These are phyloP conservation scores for Fraxinus anomala DNA, from an alignment of 257 asterid species.

Conservation along the genomic window DNA sequence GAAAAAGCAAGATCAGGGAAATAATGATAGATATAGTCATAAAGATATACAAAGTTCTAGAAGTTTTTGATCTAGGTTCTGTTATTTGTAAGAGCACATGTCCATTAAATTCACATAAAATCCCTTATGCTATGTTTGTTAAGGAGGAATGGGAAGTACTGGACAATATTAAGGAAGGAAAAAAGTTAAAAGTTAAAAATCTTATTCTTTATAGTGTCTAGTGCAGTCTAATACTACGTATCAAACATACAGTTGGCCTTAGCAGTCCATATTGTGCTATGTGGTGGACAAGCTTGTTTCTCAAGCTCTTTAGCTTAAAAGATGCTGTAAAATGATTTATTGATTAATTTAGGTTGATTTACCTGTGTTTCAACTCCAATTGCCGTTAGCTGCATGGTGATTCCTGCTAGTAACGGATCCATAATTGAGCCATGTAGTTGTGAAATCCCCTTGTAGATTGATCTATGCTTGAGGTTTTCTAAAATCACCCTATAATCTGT, in stretches of 20 bases:
- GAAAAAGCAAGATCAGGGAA: slow-evolving; percentile 5
- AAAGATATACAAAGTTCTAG: neutral
- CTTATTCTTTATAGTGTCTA: neutral
- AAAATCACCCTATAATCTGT: slow-evolving; percentile 22
- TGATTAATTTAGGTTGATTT: neutral
- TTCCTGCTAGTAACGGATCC: slow-evolving; percentile 35
- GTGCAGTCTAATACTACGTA: neutral
- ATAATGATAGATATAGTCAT: too few species aligned
- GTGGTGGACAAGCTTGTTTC: neutral
- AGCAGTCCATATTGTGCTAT: neutral
- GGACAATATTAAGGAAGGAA: neutral
- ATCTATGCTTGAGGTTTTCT: slow-evolving; percentile 16
- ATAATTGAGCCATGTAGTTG: neutral
- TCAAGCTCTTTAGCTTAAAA: neutral
- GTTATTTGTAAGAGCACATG: neutral
- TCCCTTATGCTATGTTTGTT: neutral
- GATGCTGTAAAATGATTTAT: neutral
- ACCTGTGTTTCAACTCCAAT: slow-evolving; percentile 30
- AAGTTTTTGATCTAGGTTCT: neutral
- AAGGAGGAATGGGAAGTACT: neutral
- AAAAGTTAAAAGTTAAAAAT: neutral
- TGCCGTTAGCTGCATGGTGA: slow-evolving; percentile 28
- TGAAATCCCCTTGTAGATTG: slow-evolving; percentile 25
- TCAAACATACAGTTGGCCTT: neutral
- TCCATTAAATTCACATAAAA: neutral